Base-by-base conservation (phyloP, 352 stramenopile species). In the Heterotrichella gracilis region DNA sequence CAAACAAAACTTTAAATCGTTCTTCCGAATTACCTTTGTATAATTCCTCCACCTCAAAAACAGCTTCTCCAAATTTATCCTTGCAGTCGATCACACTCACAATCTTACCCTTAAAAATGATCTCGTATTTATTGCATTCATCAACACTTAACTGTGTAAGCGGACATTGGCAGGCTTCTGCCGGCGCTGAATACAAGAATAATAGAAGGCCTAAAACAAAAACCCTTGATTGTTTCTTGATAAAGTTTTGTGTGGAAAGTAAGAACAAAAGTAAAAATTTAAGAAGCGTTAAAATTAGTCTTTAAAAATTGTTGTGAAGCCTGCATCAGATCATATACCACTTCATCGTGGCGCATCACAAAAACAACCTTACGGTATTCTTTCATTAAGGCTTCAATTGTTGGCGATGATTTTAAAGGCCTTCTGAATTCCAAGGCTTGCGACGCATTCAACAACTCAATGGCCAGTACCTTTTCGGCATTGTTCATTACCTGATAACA, bases 61-160 rank as follows among this genome's bases (percentile, higher is more conserved):
- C 32, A n/a, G 32, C 32, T n/a, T 53, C 32, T 53, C 32, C 32
- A n/a, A 53, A 53, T 53, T 53, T 53, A 53, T 53, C 32, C 9
- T n/a, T n/a, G 32, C 32, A 53, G 32, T 9, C n/a, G 9, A 17
- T 53, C n/a, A 53, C 32, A 9, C 9, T 17, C 9, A 53, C 9
- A n/a, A 53, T 53, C 32, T 53, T 53, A 17, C 32, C 32, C n/a
- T 53, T 53, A 53, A 53, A 53, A 53, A 53, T 53, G 32, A 53
- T 53, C 32, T 53, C 32, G 32, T 53, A 53, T 53, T 53, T 53
- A 53, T 53, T 53, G 32, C 32, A 53, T n/a, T 53, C 32, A 17
- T 53, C 32, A 53, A 53, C n/a, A n/a, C 32, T 53, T 9, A 53
- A n/a, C 9, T n/a, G 9, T 9, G 9, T 53, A n/a, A n/a, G 32